These are phyloP conservation scores for Chaetomiaceae sp. DNA, from an alignment of 2,329 filamentous ascomycete genomes.

Conservation along the genomic window DNA sequence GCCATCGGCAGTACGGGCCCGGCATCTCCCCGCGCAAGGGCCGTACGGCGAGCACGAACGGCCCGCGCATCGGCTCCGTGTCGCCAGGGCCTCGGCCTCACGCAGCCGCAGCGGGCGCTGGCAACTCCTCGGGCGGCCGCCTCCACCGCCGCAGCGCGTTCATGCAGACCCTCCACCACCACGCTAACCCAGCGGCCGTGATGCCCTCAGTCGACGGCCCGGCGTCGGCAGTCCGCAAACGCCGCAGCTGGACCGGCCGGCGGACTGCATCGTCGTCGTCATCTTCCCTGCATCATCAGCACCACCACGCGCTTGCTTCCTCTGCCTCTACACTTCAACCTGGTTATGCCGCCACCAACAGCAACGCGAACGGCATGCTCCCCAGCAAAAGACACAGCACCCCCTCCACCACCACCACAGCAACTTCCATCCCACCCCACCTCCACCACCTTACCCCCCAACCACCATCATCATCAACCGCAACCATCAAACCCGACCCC, in stretches of 20 bases:
- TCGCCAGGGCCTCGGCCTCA: neutral
- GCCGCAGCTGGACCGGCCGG: conserved; percentile 33
- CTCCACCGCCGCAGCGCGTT: conserved; percentile 27
- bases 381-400: too few relatives aligned
- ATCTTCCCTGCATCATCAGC: conserved; percentile 7
- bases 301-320: too few relatives aligned
- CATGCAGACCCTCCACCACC: conserved; percentile 26
- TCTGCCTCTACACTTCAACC: too few relatives aligned
- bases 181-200: too few relatives aligned
- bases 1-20: conserved; percentile 38
- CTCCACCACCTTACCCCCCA: too few relatives aligned
- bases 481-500: neutral
- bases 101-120: neutral
- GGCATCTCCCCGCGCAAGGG: conserved; percentile 40
- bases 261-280: conserved; percentile 9
- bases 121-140: neutral
- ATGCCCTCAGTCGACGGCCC: neutral
- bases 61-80: conserved; percentile 5
- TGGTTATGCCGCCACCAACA: too few relatives aligned
- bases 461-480: neutral
- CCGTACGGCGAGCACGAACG: conserved; percentile 14
- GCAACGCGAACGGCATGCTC: too few relatives aligned
- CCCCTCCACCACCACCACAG: too few relatives aligned
- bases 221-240: conserved; percentile 30
- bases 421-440: too few relatives aligned